These are phyloP conservation scores for Aspergillus flavus DNA, from an alignment of 2,329 filamentous ascomycete genomes.

Conservation along the genomic window DNA sequence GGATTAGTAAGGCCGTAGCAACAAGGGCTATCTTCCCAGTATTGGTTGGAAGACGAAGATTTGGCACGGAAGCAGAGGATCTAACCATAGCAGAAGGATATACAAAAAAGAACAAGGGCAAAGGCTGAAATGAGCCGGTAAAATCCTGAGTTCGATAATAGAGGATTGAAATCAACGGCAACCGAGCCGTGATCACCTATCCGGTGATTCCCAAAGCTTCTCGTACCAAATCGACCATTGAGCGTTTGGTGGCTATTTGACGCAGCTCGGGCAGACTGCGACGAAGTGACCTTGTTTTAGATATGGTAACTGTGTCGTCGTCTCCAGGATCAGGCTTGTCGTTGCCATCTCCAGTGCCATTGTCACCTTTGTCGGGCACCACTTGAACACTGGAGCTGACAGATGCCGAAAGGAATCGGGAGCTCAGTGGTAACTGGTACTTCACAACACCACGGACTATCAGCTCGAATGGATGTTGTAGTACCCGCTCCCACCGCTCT, in stretches of 20 bases:
- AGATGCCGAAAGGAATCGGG: conserved; percentile 55
- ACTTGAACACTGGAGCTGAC: conserved; percentile 46
- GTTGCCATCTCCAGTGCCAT: conserved; percentile 21
- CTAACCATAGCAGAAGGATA: conserved; percentile 14
- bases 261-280: conserved; percentile 10
- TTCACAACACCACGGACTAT: conserved; percentile 89
- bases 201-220: conserved; percentile 15
- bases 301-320: conserved; percentile 34
- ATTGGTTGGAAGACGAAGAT: background rate
- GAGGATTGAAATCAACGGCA: conserved; percentile 1
- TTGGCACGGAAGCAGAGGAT: background rate
- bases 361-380: conserved; percentile 37
- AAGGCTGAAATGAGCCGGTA: conserved; percentile 9
- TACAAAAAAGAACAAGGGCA: conserved; percentile 19
- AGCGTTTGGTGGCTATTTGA: conserved; percentile 10
- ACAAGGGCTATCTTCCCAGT: background rate
- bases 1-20: background rate
- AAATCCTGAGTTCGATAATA: background rate
- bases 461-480: conserved; percentile 90
- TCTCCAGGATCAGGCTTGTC: conserved; percentile 21
- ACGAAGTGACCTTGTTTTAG: conserved; percentile 10
- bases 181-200: conserved; percentile 36
- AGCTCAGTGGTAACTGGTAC: conserved; percentile 69
- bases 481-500: conserved; percentile 84
- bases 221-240: conserved; percentile 14